Percentiles rank a stretch among this genome's conserved stretches.
Evolutionary conservation across 1,284 basidiomycete genomes (phyloP).

Genomic region (Boletellus deceptivus): DNA sequence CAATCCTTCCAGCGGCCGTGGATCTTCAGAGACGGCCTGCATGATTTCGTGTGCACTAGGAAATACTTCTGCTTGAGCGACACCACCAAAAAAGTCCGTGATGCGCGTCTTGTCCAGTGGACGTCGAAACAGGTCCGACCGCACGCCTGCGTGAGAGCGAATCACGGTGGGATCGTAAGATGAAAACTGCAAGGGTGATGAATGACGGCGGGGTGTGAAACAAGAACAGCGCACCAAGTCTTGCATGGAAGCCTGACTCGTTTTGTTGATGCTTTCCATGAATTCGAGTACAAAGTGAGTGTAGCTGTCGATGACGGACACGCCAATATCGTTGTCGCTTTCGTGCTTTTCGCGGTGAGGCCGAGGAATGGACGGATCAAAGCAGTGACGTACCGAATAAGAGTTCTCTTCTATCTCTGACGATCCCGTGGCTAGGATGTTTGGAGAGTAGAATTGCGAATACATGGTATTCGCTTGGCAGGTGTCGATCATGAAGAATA

Average conservation of each 20-base stretch:
- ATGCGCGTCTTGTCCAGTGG: conserved; percentile 69
- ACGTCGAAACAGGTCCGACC: conserved; percentile 80
- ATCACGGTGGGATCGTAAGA: conserved; percentile 76
- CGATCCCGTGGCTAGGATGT: conserved; percentile 92
- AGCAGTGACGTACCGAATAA: conserved; percentile 70
- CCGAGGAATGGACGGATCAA: not conserved
- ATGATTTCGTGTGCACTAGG: conserved; percentile 14
- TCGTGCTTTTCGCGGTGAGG: conserved; percentile 63
- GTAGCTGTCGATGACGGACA: conserved; percentile 93
- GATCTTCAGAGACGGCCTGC: not conserved
- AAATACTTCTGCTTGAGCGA: conserved; percentile 75
- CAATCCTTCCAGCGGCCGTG: not conserved
- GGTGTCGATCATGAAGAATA: conserved; percentile 98
- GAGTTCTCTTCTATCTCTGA: conserved; percentile 89
- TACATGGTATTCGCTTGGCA: conserved; percentile 98
- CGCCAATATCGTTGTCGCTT: conserved; percentile 91
- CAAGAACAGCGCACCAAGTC: conserved; percentile 66
- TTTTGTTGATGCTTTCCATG: conserved; percentile 92
- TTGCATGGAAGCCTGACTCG: conserved; percentile 75
- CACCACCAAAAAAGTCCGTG: conserved; percentile 96
- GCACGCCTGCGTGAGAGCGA: conserved; percentile 83
- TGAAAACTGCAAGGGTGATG: conserved; percentile 58
- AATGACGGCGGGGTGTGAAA: not conserved
- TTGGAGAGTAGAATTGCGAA: conserved; percentile 92
- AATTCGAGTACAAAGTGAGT: conserved; percentile 91